Percentiles rank a stretch among this genome's conserved stretches.
Evolutionary conservation across 2,329 filamentous ascomycete species (phyloP).

Genomic region (Neonectria magnoliae): DNA sequence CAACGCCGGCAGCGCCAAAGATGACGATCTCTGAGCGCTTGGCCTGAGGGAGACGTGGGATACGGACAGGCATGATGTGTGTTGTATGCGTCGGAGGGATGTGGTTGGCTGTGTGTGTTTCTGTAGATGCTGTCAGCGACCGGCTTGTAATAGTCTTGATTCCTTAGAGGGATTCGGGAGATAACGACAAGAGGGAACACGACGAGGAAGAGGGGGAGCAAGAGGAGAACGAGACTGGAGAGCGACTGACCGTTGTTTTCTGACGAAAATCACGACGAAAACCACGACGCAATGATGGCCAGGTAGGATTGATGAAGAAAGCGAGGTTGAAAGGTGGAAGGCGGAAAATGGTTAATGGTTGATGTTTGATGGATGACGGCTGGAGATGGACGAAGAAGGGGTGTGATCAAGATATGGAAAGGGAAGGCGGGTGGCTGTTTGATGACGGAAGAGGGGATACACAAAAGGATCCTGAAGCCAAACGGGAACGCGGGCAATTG

Average conservation of each 20-base stretch:
- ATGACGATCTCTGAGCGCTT: constrained; percentile 60
- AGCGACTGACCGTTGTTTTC: constrained; percentile 24
- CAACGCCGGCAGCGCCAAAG: constrained; percentile 64
- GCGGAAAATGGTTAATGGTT: no score
- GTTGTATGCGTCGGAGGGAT: constrained; percentile 4
- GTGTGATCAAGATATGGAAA: neutral
- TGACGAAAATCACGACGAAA: constrained; percentile 9
- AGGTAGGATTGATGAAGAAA: neutral
- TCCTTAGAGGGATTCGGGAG: neutral
- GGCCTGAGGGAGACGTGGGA: constrained; percentile 60
- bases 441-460: constrained; percentile 26
- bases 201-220: neutral
- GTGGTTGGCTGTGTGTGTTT: neutral
- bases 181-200: neutral
- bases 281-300: constrained; percentile 8
- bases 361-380: neutral
- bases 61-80: constrained; percentile 58
- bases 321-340: neutral
- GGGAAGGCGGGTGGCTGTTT: neutral
- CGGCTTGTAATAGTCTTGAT: neutral
- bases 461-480: neutral
- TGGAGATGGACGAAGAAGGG: constrained; percentile 2
- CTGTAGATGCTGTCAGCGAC: constrained; percentile 15
- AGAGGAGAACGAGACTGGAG: neutral
- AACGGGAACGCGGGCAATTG: constrained; percentile 11